These are phyloP conservation scores for Yarrowia galli DNA, from an alignment of 1,139 yeast species.

Conservation along the genomic window DNA sequence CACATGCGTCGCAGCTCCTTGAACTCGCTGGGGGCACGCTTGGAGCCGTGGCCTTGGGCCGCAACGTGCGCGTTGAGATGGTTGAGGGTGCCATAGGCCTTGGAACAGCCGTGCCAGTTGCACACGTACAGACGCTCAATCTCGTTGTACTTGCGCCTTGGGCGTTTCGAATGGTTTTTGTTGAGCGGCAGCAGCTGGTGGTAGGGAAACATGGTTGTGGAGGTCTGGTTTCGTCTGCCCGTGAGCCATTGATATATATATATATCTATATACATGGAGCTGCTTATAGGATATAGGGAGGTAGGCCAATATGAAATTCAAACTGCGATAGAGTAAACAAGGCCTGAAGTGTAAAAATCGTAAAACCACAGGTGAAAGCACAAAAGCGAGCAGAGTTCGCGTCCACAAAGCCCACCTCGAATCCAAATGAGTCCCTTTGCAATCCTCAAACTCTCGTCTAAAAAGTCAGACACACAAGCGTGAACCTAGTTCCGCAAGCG, in stretches of 20 bases:
- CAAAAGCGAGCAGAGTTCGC: slow-evolving; percentile 11
- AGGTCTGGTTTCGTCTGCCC: background rate
- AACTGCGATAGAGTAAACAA: slow-evolving; percentile 33
- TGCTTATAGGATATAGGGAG: slow-evolving; percentile 34
- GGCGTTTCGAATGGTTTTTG: slow-evolving; percentile 51
- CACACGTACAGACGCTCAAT: slow-evolving; percentile 72
- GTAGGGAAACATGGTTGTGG: slow-evolving; percentile 17
- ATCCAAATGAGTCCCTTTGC: slow-evolving; percentile 5
- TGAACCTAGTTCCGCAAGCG: slow-evolving; percentile 35
- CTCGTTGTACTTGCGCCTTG: slow-evolving; percentile 73
- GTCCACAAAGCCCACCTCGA: slow-evolving; percentile 3
- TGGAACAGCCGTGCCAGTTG: slow-evolving; percentile 65
- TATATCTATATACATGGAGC: slow-evolving; percentile 24
- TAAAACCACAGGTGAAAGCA: background rate
- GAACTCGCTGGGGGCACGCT: slow-evolving; percentile 74
- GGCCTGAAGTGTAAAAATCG: slow-evolving; percentile 13
- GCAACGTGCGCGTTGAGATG: slow-evolving; percentile 79
- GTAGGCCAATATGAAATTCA: slow-evolving; percentile 34
- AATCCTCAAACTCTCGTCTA: slow-evolving; percentile 6
- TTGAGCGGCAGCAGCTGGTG: slow-evolving; percentile 36
- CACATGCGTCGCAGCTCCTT: slow-evolving; percentile 54
- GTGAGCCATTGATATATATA: slow-evolving; percentile 17
- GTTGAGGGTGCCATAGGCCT: slow-evolving; percentile 78
- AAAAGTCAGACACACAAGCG: slow-evolving; percentile 23
- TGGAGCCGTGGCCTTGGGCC: slow-evolving; percentile 73